Conservation (phyloP, 2,329 filamentous ascomycete genomes). For the Monilinia fructicola region DNA sequence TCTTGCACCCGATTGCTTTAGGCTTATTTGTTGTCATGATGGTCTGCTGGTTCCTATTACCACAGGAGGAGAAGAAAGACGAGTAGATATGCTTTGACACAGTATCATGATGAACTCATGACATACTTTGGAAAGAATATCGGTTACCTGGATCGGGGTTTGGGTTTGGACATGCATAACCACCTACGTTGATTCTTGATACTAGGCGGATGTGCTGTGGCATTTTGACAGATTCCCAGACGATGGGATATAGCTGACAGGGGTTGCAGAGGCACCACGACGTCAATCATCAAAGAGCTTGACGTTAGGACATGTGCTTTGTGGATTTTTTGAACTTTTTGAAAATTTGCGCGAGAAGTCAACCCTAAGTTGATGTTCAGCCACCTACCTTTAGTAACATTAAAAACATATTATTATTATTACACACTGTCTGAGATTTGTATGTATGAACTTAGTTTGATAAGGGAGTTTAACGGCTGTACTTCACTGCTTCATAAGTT, state of each 20-base stretch:
- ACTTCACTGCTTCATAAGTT: too few relatives aligned
- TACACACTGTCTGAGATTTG: not conserved
- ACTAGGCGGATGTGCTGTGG: slow-evolving; percentile 32
- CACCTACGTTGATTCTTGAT: not conserved
- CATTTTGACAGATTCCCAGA: slow-evolving; percentile 29
- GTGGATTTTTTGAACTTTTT: not conserved
- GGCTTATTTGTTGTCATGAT: slow-evolving; percentile 65
- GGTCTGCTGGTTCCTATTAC: slow-evolving; percentile 62
- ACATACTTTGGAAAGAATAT: not conserved
- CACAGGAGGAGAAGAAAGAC: slow-evolving; percentile 56
- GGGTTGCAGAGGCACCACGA: slow-evolving; percentile 28
- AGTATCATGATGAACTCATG: not conserved
- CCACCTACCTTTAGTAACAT: not conserved
- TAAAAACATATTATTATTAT: too few relatives aligned
- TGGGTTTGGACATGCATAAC: not conserved
- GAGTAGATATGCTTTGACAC: slow-evolving; percentile 46
- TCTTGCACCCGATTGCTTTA: slow-evolving; percentile 60
- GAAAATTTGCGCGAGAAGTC: not conserved
- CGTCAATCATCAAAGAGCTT: slow-evolving; percentile 15
- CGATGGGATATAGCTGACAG: slow-evolving; percentile 34
- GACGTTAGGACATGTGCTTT: slow-evolving; percentile 3
- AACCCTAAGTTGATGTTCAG: not conserved
- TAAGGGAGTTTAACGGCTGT: too few relatives aligned
- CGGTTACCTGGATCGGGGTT: slow-evolving; percentile 11
- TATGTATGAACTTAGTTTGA: too few relatives aligned